Evolutionary conservation across 2,329 filamentous ascomycete species (phyloP).

Genomic region (Pseudopyricularia javanii): DNA sequence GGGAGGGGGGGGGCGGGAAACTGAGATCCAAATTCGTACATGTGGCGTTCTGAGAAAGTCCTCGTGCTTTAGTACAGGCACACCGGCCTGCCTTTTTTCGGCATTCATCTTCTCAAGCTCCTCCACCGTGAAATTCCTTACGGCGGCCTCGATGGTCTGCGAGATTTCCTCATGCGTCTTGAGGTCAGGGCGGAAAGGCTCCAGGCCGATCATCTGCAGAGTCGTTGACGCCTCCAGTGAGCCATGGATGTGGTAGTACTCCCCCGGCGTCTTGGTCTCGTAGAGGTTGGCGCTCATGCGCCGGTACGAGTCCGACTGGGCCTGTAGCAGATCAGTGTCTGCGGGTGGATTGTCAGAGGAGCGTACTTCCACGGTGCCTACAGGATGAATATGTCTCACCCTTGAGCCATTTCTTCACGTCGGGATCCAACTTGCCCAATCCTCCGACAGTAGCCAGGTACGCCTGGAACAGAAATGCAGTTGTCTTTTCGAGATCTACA

Average conservation of each 20-base stretch:
- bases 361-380: neutral
- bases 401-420: slow-evolving; percentile 25
- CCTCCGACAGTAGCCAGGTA: slow-evolving; percentile 44
- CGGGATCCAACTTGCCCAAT: slow-evolving; percentile 32
- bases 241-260: slow-evolving; percentile 66
- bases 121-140: slow-evolving; percentile 37
- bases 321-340: slow-evolving; percentile 62
- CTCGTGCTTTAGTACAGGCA: slow-evolving; percentile 44
- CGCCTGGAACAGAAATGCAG: slow-evolving; percentile 46
- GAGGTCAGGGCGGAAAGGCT: slow-evolving; percentile 33
- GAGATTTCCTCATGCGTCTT: slow-evolving; percentile 10
- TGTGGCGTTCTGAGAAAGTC: slow-evolving; percentile 45
- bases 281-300: slow-evolving; percentile 64
- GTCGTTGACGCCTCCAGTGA: slow-evolving; percentile 61
- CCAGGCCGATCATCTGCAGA: slow-evolving; percentile 56
- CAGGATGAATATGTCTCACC: slow-evolving; percentile 10
- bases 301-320: slow-evolving; percentile 60
- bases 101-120: slow-evolving; percentile 49
- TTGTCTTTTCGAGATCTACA: slow-evolving; percentile 38
- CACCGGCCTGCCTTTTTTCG: slow-evolving; percentile 44
- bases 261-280: slow-evolving; percentile 49
- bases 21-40: slow-evolving; percentile 14
- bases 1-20: neutral
- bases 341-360: neutral
- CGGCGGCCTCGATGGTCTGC: slow-evolving; percentile 39